These are phyloP conservation scores for Cicer chorassanicum DNA, from an alignment of 306 rosid genomes.

Conservation along the genomic window DNA sequence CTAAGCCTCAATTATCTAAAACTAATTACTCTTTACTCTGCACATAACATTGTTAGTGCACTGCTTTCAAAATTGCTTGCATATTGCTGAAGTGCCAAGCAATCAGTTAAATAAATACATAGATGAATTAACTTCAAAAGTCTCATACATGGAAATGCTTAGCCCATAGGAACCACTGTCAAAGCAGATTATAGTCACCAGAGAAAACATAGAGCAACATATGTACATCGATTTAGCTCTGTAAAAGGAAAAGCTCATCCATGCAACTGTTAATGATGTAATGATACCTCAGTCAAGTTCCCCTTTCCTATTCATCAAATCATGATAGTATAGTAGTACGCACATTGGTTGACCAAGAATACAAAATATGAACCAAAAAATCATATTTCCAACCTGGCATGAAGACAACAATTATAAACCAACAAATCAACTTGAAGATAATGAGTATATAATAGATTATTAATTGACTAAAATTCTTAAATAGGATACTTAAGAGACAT, in stretches of 20 bases:
- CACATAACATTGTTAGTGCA: conserved; percentile 9
- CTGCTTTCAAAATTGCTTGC: conserved; percentile 42
- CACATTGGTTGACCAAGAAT: conserved; percentile 97
- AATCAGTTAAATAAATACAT: conserved; percentile 17
- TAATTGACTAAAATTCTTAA: conserved; percentile 25
- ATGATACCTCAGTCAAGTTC: conserved; percentile 45
- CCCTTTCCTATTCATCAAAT: conserved; percentile 84
- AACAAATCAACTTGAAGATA: conserved; percentile 25
- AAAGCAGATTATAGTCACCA: conserved; percentile 32
- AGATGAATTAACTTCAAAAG: conserved; percentile 35
- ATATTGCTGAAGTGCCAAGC: conserved; percentile 25
- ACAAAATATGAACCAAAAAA: conserved; percentile 91
- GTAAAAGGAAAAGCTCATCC: conserved; percentile 24
- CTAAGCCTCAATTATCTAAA: conserved; percentile 1
- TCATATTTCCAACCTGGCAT: conserved; percentile 89
- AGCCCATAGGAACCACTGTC: conserved; percentile 17
- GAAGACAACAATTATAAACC: conserved; percentile 25
- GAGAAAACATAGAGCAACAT: conserved; percentile 32
- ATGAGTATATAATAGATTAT: neutral
- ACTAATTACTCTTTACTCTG: neutral
- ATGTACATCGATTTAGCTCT: conserved; percentile 44
- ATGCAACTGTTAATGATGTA: conserved; percentile 8
- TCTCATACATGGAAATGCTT: conserved; percentile 24
- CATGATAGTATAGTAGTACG: conserved; percentile 87
- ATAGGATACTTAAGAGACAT: conserved; percentile 36